Evolutionary conservation across 2,329 filamentous ascomycete species (phyloP).

Genomic region (Alternaria arborescens): DNA sequence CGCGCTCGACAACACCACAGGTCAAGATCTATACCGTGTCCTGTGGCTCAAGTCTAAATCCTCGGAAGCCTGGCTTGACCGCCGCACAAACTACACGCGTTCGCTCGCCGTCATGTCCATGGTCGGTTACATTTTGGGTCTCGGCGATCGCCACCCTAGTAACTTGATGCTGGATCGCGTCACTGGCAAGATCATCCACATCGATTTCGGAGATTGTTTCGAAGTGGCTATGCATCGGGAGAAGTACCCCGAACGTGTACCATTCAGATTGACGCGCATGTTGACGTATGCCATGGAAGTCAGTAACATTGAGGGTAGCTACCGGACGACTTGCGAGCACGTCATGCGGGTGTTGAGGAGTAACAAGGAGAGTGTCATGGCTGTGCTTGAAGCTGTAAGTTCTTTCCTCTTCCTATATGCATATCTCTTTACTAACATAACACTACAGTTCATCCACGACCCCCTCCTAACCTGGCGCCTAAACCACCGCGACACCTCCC

Average conservation of each 20-base stretch:
- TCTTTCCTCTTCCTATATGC: background rate
- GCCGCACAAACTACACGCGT: conserved; percentile 97
- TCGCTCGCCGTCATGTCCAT: conserved; percentile 99
- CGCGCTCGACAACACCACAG: conserved; percentile 97
- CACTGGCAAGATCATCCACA: conserved; percentile 97
- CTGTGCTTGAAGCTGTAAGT: conserved; percentile 94
- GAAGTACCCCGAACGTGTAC: conserved; percentile 96
- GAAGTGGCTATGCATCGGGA: conserved; percentile 99
- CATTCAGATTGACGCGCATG: conserved; percentile 98
- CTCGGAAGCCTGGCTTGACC: conserved; percentile 96
- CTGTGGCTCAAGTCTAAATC: conserved; percentile 99
- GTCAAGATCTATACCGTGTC: conserved; percentile 96
- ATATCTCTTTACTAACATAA: conserved; percentile 13
- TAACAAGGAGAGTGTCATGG: conserved; percentile 99
- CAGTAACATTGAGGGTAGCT: conserved; percentile 98
- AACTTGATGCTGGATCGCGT: conserved; percentile 97
- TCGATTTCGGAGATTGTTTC: conserved; percentile 99
- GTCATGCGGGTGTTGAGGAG: conserved; percentile 96
- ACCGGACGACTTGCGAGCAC: conserved; percentile 96
- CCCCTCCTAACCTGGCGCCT: conserved; percentile 98
- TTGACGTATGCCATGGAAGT: conserved; percentile 99
- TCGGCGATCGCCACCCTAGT: conserved; percentile 95
- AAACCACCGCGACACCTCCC: conserved; percentile 65
- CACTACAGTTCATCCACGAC: conserved; percentile 89
- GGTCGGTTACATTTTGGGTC: conserved; percentile 98